Evolutionary conservation across 305 asterid genomes (phyloP).

Genomic region (Fraxinus latifolia): DNA sequence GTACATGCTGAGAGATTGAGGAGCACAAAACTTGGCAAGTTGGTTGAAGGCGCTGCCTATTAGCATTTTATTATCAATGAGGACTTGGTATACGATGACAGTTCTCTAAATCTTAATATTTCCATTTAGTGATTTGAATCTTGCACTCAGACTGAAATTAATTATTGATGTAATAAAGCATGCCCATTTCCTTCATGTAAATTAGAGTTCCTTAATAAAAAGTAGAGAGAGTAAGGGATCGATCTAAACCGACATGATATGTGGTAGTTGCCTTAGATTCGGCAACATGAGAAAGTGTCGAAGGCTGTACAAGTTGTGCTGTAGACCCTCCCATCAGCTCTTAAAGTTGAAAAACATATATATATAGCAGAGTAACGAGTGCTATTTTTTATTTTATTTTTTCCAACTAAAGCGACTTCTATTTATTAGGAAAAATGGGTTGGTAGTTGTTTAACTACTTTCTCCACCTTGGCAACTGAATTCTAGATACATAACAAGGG

Average conservation of each 20-base stretch:
- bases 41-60: conserved; percentile 31
- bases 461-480: not conserved
- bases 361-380: not conserved
- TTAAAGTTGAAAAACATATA: not conserved
- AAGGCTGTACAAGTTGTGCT: not conserved
- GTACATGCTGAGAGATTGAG: conserved; percentile 35
- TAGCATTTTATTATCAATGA: not conserved
- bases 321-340: not conserved
- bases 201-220: not conserved
- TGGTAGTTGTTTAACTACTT: not conserved
- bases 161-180: not conserved
- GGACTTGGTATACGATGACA: not conserved
- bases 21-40: conserved; percentile 38
- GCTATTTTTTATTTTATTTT: not conserved
- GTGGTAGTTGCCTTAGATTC: not conserved
- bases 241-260: not conserved
- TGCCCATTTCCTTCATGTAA: not conserved
- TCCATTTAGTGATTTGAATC: not conserved
- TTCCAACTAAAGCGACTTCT: not conserved
- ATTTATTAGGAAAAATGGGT: not conserved
- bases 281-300: not conserved
- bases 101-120: not conserved
- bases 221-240: not conserved
- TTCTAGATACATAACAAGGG: not conserved
- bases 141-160: not conserved